phyloP scores from a whole-genome alignment of 768 basidiomycete genomes.

The Gymnopilus junonius region DNA sequence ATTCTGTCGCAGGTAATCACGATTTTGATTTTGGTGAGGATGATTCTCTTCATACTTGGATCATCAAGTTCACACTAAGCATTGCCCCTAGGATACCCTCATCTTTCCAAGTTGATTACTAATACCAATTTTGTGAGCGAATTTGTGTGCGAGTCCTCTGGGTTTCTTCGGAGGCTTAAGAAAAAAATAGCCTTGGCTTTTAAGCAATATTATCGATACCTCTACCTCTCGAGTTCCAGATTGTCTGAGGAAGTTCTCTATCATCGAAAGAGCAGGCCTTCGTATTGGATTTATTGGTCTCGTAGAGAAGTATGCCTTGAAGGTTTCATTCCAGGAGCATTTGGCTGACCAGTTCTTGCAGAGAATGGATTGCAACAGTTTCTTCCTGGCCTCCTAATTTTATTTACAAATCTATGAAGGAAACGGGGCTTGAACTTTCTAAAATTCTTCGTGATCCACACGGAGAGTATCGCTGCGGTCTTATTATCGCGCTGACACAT shows the following conservation, averaged over 20 bases:
- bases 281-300: conserved; percentile 85
- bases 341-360: conserved; percentile 28
- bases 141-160: background rate
- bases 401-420: conserved; percentile 73
- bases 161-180: background rate
- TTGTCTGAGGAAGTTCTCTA: conserved; percentile 58
- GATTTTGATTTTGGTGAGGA: conserved; percentile 84
- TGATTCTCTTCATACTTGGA: background rate
- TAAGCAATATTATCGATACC: conserved; percentile 85
- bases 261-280: conserved; percentile 72
- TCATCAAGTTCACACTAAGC: too few relatives aligned
- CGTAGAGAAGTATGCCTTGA: conserved; percentile 69
- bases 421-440: conserved; percentile 76
- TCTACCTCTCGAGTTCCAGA: conserved; percentile 67
- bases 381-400: conserved; percentile 87
- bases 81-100: conserved; percentile 35
- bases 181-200: conserved; percentile 74
- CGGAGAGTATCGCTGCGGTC: conserved; percentile 72
- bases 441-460: conserved; percentile 69
- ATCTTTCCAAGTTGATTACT: conserved; percentile 60
- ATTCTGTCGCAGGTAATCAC: conserved; percentile 73
- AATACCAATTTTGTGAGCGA: conserved; percentile 75
- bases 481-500: conserved; percentile 88
- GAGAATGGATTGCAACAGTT: conserved; percentile 90
- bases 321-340: background rate